Evolutionary conservation across 1,284 basidiomycete genomes (phyloP).

Genomic region (Malassezia globosa): DNA sequence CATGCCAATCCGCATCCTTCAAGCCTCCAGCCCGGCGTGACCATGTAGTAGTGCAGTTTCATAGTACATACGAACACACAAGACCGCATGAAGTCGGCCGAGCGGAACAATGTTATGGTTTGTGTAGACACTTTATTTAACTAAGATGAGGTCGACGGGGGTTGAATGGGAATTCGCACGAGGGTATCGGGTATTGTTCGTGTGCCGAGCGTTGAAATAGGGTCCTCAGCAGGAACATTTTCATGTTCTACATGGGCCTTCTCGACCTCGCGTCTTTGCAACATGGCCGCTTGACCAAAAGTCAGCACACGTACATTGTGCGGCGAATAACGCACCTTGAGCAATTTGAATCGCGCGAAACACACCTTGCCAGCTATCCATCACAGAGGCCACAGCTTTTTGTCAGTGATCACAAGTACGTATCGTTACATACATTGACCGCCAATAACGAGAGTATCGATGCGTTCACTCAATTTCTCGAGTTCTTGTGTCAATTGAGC

Average conservation of each 20-base stretch:
- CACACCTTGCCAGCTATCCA: slow-evolving; percentile 41
- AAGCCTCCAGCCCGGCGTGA: too few relatives aligned
- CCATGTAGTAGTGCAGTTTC: too few relatives aligned
- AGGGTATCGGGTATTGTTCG: slow-evolving; percentile 12
- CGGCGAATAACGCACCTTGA: slow-evolving; percentile 20
- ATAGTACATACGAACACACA: too few relatives aligned
- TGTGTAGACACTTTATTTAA: too few relatives aligned
- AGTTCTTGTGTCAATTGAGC: slow-evolving; percentile 37
- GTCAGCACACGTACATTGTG: background rate
- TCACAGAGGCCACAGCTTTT: slow-evolving; percentile 38
- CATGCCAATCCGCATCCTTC: too few relatives aligned
- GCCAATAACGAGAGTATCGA: slow-evolving; percentile 35
- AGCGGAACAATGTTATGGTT: too few relatives aligned
- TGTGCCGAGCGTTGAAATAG: background rate
- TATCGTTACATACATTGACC: slow-evolving; percentile 31
- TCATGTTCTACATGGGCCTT: background rate
- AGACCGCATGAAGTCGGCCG: too few relatives aligned
- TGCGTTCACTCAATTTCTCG: slow-evolving; percentile 28
- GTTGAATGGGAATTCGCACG: slow-evolving; percentile 14
- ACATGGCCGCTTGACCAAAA: background rate
- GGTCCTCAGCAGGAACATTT: background rate
- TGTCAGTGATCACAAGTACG: background rate
- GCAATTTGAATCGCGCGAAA: slow-evolving; percentile 44
- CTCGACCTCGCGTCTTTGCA: background rate
- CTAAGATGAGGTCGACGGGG: background rate